phyloP scores from a whole-genome alignment of 306 rosid genomes.

The Pachyrhizus erosus region DNA sequence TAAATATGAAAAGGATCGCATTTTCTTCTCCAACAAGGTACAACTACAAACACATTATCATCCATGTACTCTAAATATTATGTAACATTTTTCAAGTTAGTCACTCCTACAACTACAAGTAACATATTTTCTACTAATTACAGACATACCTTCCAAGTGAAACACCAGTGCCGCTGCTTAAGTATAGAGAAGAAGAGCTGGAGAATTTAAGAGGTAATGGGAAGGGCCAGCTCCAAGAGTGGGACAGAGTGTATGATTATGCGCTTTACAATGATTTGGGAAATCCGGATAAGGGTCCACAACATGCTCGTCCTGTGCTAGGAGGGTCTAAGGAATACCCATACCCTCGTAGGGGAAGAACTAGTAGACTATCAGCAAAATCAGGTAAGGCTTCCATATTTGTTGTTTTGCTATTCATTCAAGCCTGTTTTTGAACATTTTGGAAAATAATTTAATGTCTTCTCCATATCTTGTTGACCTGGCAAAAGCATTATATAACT shows the following conservation, averaged over 20 bases:
- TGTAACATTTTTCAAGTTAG: background rate
- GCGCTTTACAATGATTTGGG: constrained; percentile 76
- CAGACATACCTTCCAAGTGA: constrained; percentile 75
- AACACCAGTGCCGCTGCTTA: constrained; percentile 63
- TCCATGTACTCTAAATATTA: constrained; percentile 1
- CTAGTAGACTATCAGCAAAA: constrained; percentile 59
- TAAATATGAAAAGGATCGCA: constrained; percentile 62
- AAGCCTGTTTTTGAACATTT: background rate
- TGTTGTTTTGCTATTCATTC: constrained; percentile 7
- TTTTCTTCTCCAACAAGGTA: constrained; percentile 89
- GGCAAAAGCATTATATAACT: too few species aligned
- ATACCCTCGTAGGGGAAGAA: constrained; percentile 93
- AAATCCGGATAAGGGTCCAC: constrained; percentile 54
- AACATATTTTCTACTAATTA: constrained; percentile 27
- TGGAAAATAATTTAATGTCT: too few species aligned
- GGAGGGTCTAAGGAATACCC: constrained; percentile 78
- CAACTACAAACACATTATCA: background rate
- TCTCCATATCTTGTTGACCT: too few species aligned
- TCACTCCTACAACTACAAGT: background rate
- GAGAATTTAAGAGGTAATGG: constrained; percentile 73
- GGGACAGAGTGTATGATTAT: constrained; percentile 87
- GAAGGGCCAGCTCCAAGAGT: constrained; percentile 61
- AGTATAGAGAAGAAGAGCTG: constrained; percentile 71
- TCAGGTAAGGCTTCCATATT: constrained; percentile 52
- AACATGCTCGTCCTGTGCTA: constrained; percentile 65